A percentile compares a stretch with the other conserved stretches of the same genome.
These are phyloP conservation scores for Podospora pseudoanserina DNA, from an alignment of 495 filamentous ascomycete species.

Conservation along the genomic window DNA sequence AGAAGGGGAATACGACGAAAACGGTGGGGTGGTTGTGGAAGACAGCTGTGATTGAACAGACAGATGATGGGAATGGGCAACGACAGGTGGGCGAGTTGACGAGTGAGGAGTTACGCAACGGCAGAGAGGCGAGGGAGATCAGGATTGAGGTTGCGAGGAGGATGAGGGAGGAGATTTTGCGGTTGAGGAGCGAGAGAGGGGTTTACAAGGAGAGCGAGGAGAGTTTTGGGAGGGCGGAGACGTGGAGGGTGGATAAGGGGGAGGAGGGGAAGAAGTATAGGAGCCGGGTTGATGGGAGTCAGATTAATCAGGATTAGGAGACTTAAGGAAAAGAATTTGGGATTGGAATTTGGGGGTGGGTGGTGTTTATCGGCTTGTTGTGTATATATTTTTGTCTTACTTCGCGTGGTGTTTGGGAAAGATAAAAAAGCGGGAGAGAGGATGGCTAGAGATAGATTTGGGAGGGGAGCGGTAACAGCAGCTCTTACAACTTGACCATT, in stretches of 20 bases:
- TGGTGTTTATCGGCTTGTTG: too few species aligned
- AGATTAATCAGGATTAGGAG: constrained; percentile 39
- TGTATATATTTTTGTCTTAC: not conserved
- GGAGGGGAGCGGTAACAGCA: not conserved
- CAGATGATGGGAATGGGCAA: constrained; percentile 35
- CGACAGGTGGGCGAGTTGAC: constrained; percentile 53
- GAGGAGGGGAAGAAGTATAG: constrained; percentile 40
- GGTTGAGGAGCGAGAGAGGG: constrained; percentile 62
- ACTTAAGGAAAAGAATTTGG: not conserved
- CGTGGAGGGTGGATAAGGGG: constrained; percentile 38
- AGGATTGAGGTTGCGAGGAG: constrained; percentile 77
- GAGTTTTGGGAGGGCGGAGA: constrained; percentile 44
- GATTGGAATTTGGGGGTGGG: not conserved
- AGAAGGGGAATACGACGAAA: not conserved
- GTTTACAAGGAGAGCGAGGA: constrained; percentile 72
- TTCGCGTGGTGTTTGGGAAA: not conserved
- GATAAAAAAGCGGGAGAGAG: not conserved
- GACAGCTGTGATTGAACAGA: not conserved
- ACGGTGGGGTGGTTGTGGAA: constrained; percentile 4
- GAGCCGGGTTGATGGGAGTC: constrained; percentile 46
- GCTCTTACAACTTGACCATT: not conserved
- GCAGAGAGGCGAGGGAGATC: constrained; percentile 68
- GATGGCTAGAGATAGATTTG: too few species aligned
- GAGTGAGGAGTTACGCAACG: constrained; percentile 52
- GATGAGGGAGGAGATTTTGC: constrained; percentile 73